Conservation (phyloP, 257 asterid species). For the Mitragyna speciosa region DNA sequence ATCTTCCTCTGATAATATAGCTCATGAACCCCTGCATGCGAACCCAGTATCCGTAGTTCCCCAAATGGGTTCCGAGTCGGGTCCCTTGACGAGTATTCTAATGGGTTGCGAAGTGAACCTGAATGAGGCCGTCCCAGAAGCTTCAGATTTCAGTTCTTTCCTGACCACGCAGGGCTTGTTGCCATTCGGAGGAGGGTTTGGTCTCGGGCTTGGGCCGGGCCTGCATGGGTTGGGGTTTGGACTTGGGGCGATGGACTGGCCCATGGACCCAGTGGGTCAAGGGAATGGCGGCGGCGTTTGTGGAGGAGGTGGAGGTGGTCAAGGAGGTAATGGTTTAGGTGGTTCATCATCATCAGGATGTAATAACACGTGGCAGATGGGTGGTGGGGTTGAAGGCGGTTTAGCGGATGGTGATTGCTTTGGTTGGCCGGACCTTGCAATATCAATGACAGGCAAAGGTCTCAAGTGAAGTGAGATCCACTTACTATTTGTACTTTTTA, state of each 20-base stretch:
- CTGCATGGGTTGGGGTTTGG: slow-evolving; percentile 37
- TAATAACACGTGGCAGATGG: slow-evolving; percentile 51
- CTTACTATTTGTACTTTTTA: background rate
- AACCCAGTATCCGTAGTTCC: slow-evolving; percentile 12
- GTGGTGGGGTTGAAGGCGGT: slow-evolving; percentile 34
- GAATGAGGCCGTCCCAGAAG: slow-evolving; percentile 43
- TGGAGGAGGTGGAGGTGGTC: slow-evolving; percentile 18
- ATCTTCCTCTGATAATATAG: slow-evolving; percentile 14
- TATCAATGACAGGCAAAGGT: slow-evolving; percentile 51
- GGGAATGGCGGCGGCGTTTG: slow-evolving; percentile 26
- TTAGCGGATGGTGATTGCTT: slow-evolving; percentile 40
- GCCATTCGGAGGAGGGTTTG: slow-evolving; percentile 32
- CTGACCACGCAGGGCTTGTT: slow-evolving; percentile 28
- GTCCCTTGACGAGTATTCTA: slow-evolving; percentile 15
- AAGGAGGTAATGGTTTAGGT: slow-evolving; percentile 8
- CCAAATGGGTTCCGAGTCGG: slow-evolving; percentile 26
- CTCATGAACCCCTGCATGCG: slow-evolving; percentile 10
- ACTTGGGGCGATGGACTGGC: slow-evolving; percentile 40
- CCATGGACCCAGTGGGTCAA: slow-evolving; percentile 29
- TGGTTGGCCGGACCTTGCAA: slow-evolving; percentile 62
- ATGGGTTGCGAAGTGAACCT: slow-evolving; percentile 38
- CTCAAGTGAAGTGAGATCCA: slow-evolving; percentile 31
- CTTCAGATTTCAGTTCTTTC: slow-evolving; percentile 29
- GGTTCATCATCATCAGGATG: slow-evolving; percentile 23
- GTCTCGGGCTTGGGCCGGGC: slow-evolving; percentile 34